phyloP scores from a whole-genome alignment of 2,329 filamentous ascomycete genomes.

The Fusarium domesticum region DNA sequence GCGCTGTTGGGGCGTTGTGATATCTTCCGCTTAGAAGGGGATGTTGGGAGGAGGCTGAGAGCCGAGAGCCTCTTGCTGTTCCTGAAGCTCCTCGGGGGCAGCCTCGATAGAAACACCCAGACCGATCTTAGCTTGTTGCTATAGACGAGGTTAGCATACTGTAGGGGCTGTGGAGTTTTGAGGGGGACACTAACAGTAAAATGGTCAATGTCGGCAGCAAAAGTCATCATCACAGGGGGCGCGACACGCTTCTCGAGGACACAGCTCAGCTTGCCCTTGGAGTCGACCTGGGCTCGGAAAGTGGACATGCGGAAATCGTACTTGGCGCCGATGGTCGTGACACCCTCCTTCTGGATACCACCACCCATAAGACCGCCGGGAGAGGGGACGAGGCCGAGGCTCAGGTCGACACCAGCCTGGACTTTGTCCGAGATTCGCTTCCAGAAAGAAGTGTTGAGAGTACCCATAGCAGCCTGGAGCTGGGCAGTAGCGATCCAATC shows the following conservation, averaged over 20 bases:
- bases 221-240: constrained; percentile 87
- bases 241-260: constrained; percentile 94
- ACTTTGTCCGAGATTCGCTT: constrained; percentile 88
- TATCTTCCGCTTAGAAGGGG: constrained; percentile 54
- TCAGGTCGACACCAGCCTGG: constrained; percentile 93
- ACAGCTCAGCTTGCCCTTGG: constrained; percentile 88
- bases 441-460: constrained; percentile 91
- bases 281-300: constrained; percentile 94
- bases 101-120: constrained; percentile 90
- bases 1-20: constrained; percentile 11
- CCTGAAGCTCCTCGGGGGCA: constrained; percentile 79
- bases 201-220: constrained; percentile 96
- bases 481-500: constrained; percentile 95
- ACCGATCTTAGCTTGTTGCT: constrained; percentile 95
- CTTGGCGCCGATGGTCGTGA: constrained; percentile 90
- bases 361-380: constrained; percentile 71
- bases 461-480: constrained; percentile 77
- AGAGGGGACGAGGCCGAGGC: constrained; percentile 72
- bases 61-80: constrained; percentile 68
- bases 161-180: background rate
- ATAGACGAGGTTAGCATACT: constrained; percentile 19
- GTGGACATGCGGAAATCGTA: constrained; percentile 97
- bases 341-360: constrained; percentile 76
- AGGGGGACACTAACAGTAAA: constrained; percentile 66
- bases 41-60: constrained; percentile 54